Base-by-base conservation (phyloP, 202 grass and related monocot species). In the Schoenoplectus tabernaemontani region DNA sequence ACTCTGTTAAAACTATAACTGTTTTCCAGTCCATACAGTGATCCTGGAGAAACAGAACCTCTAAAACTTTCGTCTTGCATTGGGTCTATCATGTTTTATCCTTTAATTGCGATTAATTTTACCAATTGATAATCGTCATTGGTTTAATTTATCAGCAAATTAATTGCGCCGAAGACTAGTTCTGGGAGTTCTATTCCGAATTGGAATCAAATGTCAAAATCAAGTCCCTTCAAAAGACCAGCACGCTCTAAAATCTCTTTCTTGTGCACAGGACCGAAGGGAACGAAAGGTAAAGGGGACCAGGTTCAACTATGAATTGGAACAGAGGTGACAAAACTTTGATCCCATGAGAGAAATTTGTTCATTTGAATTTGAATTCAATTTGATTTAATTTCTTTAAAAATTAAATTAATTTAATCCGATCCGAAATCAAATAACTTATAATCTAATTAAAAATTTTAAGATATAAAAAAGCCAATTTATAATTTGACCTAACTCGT, bases 161-260 rank as follows among this genome's bases (percentile, higher is more conserved):
- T 50, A 50, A 26, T 17, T 72, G 68, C 68, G 68, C 68, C 48
- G 2, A 11, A 30, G 23, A 30, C 10, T 30, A 4, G 23, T 50
- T 61, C 48, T 72, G 23, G 5, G 24, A 68, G 38, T 74, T 74
- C 70, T 54, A 53, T 46, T 13, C 46, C 3, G 15, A 74, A 54
- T 44, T 74, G 46, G 24, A 50, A 53, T 74, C 15, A 3, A 32
- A 74, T 53, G 70, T 74, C 70, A 53, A 74, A 74, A 74, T 51
- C 46, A 54, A 19, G 5, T 53, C 26, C 23, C 8, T 3, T 53
- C 15, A 74, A 53, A 75, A 36, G 16, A 75, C 28, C 28, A 19
- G 24, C 16, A 51, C 51, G 12, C 15, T 43, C 2, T 30, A 16
- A 28, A 47, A 71, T n/a, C n/a, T 48, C 12, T 68, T 68, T 36